Conservation (phyloP, 2,329 filamentous ascomycete species). For the Talaromyces albobiverticillius region DNA sequence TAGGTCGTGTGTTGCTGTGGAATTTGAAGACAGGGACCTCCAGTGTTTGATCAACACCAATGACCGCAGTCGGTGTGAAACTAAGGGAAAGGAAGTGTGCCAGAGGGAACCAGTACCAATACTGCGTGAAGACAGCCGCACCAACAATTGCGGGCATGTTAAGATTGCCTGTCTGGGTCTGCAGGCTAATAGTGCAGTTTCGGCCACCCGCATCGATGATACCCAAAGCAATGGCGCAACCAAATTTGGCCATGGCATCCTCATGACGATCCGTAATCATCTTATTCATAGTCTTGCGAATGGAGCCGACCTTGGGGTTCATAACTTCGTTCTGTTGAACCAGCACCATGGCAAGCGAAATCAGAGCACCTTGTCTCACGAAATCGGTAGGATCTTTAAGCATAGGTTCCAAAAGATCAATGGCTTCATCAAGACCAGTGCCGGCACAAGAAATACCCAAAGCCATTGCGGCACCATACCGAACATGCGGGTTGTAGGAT, state of each 20-base stretch:
- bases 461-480: constrained; percentile 97
- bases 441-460: constrained; percentile 97
- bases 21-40: constrained; percentile 94
- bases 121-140: constrained; percentile 97
- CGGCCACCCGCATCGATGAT: constrained; percentile 97
- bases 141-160: constrained; percentile 99
- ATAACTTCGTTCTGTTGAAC: constrained; percentile 99
- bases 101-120: constrained; percentile 99
- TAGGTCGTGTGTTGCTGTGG: constrained; percentile 89
- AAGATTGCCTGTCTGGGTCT: constrained; percentile 96
- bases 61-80: constrained; percentile 95
- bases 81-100: constrained; percentile 95
- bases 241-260: constrained; percentile 99
- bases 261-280: constrained; percentile 93
- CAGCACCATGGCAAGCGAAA: constrained; percentile 95
- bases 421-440: constrained; percentile 91
- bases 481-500: constrained; percentile 97
- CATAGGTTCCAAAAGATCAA: constrained; percentile 96
- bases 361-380: constrained; percentile 92
- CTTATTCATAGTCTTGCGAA: constrained; percentile 92
- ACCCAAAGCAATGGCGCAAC: constrained; percentile 86
- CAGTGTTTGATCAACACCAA: constrained; percentile 88
- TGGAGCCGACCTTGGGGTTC: constrained; percentile 91
- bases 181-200: constrained; percentile 96
- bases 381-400: constrained; percentile 99